These are phyloP conservation scores for Murraya koenigii DNA, from an alignment of 345 rosid species.

Conservation along the genomic window DNA sequence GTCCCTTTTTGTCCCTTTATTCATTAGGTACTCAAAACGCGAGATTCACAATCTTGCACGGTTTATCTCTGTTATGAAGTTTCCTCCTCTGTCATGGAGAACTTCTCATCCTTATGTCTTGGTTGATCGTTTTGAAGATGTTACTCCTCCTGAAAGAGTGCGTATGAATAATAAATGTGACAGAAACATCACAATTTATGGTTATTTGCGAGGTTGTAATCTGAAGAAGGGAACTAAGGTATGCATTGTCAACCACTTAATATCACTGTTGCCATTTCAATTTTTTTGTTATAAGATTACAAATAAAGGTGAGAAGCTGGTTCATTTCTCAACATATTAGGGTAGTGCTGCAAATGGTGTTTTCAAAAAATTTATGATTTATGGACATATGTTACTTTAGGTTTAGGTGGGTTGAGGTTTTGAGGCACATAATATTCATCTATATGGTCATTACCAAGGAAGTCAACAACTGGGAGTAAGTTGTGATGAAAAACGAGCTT, in stretches of 20 bases:
- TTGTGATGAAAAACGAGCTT: background rate
- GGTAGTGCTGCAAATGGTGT: background rate
- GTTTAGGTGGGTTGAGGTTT: background rate
- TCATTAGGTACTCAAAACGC: conserved; percentile 70
- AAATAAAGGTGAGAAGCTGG: background rate
- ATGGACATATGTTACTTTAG: background rate
- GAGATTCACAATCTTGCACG: conserved; percentile 85
- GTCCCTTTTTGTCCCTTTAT: conserved; percentile 4
- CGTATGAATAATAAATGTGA: conserved; percentile 72
- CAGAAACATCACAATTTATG: conserved; percentile 79
- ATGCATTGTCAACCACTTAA: conserved; percentile 11
- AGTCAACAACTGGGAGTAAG: background rate
- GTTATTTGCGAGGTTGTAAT: conserved; percentile 95
- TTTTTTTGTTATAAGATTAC: background rate
- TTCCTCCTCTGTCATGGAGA: conserved; percentile 79
- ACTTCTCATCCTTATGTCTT: conserved; percentile 86
- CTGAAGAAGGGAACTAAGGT: conserved; percentile 90
- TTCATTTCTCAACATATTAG: background rate
- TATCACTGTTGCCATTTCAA: background rate
- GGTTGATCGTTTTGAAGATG: conserved; percentile 95
- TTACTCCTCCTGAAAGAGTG: conserved; percentile 81
- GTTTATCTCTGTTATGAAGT: conserved; percentile 76
- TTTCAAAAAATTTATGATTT: background rate
- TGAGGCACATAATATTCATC: background rate
- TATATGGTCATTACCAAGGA: background rate